Percentiles rank a stretch among this genome's conserved stretches.
phyloP scores from a whole-genome alignment of 1,284 basidiomycete genomes.

The Trametes sp. region DNA sequence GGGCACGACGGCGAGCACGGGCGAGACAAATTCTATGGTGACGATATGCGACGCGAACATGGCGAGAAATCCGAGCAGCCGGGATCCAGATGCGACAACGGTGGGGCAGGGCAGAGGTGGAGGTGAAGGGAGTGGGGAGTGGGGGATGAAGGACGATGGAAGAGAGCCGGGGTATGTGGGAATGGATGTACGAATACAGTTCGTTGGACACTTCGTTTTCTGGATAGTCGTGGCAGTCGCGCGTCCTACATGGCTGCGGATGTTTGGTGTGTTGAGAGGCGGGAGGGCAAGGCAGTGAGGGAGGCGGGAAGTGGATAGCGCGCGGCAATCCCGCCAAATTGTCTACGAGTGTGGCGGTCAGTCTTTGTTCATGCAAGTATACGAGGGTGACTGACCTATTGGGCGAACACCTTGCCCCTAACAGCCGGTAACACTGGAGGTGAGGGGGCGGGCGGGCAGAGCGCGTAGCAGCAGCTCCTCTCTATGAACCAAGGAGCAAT shows the following conservation, averaged over 20 bases:
- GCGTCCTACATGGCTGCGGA: background rate
- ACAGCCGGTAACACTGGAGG: background rate
- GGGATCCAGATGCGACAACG: background rate
- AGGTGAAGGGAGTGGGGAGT: background rate
- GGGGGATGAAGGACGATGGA: background rate
- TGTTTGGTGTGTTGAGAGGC: background rate
- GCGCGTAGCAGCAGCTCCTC: background rate
- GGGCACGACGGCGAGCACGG: background rate
- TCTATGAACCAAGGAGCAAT: constrained; percentile 5
- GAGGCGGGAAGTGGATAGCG: background rate
- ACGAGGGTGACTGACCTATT: too few relatives aligned
- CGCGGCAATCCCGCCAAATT: background rate
- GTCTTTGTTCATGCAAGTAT: too few relatives aligned
- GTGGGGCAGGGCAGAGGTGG: background rate
- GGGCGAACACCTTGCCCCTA: background rate
- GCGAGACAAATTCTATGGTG: background rate
- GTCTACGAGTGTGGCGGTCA: too few relatives aligned
- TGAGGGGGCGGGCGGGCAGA: background rate
- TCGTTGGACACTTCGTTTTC: constrained; percentile 17
- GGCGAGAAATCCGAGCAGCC: background rate
- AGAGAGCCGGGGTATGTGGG: constrained; percentile 21
- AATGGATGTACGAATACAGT: constrained; percentile 19
- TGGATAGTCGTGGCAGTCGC: constrained; percentile 13
- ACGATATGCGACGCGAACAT: background rate
- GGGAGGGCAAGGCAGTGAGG: background rate